Conservation (phyloP, 2,329 filamentous ascomycete species). For the Xylaria sp. region DNA sequence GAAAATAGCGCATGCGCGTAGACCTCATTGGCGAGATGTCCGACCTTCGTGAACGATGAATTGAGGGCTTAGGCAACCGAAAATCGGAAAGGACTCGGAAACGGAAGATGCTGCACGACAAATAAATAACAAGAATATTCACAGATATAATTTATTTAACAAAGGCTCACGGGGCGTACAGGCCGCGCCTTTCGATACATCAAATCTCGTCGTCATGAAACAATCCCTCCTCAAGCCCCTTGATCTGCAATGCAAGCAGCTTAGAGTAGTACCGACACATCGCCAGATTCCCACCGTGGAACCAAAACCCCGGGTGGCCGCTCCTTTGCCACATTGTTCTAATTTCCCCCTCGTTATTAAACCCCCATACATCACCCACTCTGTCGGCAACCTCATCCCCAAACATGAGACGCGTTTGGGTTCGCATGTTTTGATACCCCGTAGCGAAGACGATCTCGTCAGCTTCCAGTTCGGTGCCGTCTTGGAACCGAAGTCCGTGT, state of each 20-base stretch:
- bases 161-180: background rate
- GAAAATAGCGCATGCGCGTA: no score
- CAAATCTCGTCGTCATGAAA: conserved; percentile 13
- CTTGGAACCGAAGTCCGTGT: conserved; percentile 53
- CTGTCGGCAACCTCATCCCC: conserved; percentile 56
- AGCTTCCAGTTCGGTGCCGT: conserved; percentile 60
- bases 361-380: conserved; percentile 68
- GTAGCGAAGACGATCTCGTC: conserved; percentile 67
- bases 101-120: no score
- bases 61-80: no score
- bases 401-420: conserved; percentile 66
- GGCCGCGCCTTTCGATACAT: background rate
- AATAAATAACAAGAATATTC: no score
- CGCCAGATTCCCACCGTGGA: conserved; percentile 71
- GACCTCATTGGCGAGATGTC: no score
- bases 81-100: no score
- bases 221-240: conserved; percentile 51
- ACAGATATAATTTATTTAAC: background rate
- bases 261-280: conserved; percentile 69
- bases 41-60: no score
- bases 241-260: conserved; percentile 62
- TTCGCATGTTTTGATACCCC: conserved; percentile 72
- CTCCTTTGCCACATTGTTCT: conserved; percentile 66
- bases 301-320: conserved; percentile 72
- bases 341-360: conserved; percentile 65